Evolutionary conservation across 83 land plant species (phyloP).

Genomic region (Picea abies): DNA sequence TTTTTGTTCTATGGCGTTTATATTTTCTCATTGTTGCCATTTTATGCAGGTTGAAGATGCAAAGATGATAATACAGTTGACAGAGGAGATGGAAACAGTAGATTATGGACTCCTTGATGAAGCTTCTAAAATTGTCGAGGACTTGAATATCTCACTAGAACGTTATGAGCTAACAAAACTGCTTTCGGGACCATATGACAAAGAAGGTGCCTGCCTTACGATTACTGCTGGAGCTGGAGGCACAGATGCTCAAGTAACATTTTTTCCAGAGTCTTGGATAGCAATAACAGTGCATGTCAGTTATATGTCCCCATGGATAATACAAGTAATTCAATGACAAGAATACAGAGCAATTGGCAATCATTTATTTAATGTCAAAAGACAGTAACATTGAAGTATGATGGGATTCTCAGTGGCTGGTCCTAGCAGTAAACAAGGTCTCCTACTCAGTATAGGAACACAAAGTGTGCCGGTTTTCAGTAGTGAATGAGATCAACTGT

Average conservation of each 20-base stretch:
- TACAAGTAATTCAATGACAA: background rate
- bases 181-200: constrained; percentile 96
- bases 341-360: background rate
- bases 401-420: background rate
- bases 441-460: background rate
- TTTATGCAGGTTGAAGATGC: constrained; percentile 85
- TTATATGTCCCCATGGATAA: background rate
- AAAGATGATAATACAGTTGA: constrained; percentile 74
- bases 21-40: background rate
- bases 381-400: too few relatives aligned
- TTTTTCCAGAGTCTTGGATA: background rate
- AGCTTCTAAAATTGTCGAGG: constrained; percentile 59
- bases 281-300: background rate
- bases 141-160: constrained; percentile 72
- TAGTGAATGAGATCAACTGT: background rate
- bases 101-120: constrained; percentile 84
- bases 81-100: constrained; percentile 82
- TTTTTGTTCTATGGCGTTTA: background rate
- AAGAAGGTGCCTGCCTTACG: constrained; percentile 81
- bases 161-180: constrained; percentile 87
- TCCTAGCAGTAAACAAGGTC: background rate
- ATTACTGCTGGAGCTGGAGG: constrained; percentile 99
- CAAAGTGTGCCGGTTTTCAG: background rate
- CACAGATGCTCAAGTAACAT: constrained; percentile 94
- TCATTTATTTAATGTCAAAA: background rate